Evolutionary conservation across 345 rosid species (phyloP), one percentile per base, ranked within the genome.

Genomic region (Abelmoschus esculentus): DNA sequence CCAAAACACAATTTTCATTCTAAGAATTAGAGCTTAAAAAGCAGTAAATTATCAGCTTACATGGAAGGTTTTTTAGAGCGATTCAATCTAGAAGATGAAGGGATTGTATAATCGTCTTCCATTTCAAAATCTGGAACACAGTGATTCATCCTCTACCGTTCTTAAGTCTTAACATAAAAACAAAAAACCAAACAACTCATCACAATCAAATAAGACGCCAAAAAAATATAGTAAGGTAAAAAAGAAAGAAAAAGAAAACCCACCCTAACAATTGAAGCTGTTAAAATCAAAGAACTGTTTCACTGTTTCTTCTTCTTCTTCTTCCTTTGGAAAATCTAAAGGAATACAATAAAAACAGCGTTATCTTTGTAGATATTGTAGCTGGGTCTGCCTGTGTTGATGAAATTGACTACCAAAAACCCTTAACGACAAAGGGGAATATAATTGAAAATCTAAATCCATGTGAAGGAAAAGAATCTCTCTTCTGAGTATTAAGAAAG

Each of bases 91-190:
- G 91, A 80, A 71, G 9, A 6, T 38, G 88, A 78, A 7, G 80
- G 78, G 64, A 87, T 70, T n/a, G 78, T 31, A 70, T 63, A 76
- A 61, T 83, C 83, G 46, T 85, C 92, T 15, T 81, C 92, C 59
- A 83, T 72, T 0, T 86, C 87, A 68, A 87, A 93, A 63, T 87
- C 97, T 0, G 93, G 98, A 18, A 87, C 92, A 55, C 80, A 84
- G 80, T 77, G 89, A 78, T 80, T 83, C 97, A 93, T 88, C 36
- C 72, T 76, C 11, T 26, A 38, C 15, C 12, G 12, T 29, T 29
- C 32, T 29, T 29, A 29, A 29, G 32, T 53, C 18, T 32, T 6
- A 15, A 5, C 56, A 22, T 15, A 53, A 17, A 53, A n/a, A 18
- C 4, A 3, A 44, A 52, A 52, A 31, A 12, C 9, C 6, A 31